Evolutionary conservation across 1,284 basidiomycete genomes (phyloP), one percentile per base, ranked within the genome.

Genomic region (Microbotryum intermedium): DNA sequence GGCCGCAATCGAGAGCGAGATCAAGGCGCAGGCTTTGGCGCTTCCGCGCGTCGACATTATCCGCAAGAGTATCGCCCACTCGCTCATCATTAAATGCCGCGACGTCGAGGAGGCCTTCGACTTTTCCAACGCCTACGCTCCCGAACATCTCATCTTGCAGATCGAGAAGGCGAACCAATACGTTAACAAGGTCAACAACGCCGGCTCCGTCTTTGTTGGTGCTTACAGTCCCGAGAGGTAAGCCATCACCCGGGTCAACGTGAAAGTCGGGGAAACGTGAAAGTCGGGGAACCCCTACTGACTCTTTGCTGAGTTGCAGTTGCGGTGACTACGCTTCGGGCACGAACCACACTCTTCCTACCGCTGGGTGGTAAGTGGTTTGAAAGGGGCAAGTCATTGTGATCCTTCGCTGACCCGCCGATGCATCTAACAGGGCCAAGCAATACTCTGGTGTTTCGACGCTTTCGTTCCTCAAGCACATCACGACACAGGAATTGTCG

Each of bases 401-500:
- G 9, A 39, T 16, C 34, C 18, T 30, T 39, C 34, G 34, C 34
- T 39, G 13, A 39, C 34, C 13, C 34, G 20, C n/a, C 23, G 20
- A 3, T 23, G 11, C 26, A 23, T 39, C 13, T 10, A 18, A 20
- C 30, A 29, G 28, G 18, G 95, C 95, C 18, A 86, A 91, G 58
- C 93, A 97, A 74, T 98, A 95, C 79, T 93, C 90, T 67, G 95
- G 95, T 20, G 95, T 99, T 69, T 97, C 95, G 77, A 97, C 94
- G 0, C 80, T 84, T 23, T 92, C 92, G 1, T 99, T 98, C 85
- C 92, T 97, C 76, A 99, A 99, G 77, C 88, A 97, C 76, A 97
- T 98, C 72, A 99, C 95, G 7, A 89, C 88, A 9, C 95, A 98
- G 74, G 87, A 92, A 72, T 82, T 98, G 29, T 89, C 90, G 5